phyloP scores from a whole-genome alignment of 2,329 filamentous ascomycete genomes.

The Diplocarpon mali region DNA sequence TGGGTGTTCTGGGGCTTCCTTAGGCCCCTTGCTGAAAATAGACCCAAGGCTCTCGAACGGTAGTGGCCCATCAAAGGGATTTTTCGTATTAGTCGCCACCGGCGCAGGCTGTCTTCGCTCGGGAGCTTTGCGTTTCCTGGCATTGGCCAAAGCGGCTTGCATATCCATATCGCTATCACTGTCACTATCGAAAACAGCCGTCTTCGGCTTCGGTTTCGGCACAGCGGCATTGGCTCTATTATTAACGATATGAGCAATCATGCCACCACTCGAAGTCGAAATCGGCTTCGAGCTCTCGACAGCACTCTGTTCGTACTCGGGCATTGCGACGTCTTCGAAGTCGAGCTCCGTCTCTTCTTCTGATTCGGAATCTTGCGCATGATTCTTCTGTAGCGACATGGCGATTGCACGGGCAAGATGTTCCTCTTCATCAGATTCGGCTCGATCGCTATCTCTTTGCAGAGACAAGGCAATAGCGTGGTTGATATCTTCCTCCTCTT shows the following conservation, averaged over 20 bases:
- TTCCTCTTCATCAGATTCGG: constrained; percentile 50
- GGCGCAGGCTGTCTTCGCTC: constrained; percentile 29
- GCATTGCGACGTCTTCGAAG: constrained; percentile 41
- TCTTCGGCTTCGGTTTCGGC: constrained; percentile 29
- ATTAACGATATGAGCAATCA: constrained; percentile 66
- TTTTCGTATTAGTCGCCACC: constrained; percentile 42
- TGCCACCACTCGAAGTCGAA: constrained; percentile 39
- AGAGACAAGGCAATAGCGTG: constrained; percentile 78
- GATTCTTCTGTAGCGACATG: constrained; percentile 64
- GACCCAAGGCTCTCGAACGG: constrained; percentile 79
- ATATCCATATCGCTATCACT: constrained; percentile 77
- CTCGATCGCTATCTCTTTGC: constrained; percentile 32
- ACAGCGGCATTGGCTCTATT: constrained; percentile 56
- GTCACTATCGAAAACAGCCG: constrained; percentile 28
- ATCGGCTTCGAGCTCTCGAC: constrained; percentile 42
- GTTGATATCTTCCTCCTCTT: constrained; percentile 55
- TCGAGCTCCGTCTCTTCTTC: constrained; percentile 29
- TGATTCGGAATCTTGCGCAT: constrained; percentile 28
- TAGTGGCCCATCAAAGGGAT: constrained; percentile 66
- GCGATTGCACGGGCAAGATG: constrained; percentile 75
- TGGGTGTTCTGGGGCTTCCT: constrained; percentile 12
- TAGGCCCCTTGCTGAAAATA: constrained; percentile 39
- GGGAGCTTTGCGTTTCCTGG: constrained; percentile 47
- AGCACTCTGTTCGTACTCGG: constrained; percentile 46
- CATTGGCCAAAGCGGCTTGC: constrained; percentile 61